These are phyloP conservation scores for Diplodia sapinea DNA, from an alignment of 2,329 filamentous ascomycete species.

Conservation along the genomic window DNA sequence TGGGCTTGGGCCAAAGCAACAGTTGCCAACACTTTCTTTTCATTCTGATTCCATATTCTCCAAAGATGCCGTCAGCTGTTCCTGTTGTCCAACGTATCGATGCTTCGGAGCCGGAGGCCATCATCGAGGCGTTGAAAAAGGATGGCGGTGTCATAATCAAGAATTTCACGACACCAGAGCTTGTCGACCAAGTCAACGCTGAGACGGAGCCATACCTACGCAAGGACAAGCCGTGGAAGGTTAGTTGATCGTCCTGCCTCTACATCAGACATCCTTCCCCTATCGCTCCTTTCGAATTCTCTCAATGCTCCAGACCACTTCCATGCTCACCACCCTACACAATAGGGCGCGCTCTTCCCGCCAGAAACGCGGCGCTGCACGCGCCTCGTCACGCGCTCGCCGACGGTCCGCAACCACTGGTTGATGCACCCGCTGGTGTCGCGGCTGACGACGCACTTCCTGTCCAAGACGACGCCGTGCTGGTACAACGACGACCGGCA, in stretches of 20 bases:
- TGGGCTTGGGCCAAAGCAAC: neutral
- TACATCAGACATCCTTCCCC: neutral
- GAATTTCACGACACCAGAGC: slow-evolving; percentile 43
- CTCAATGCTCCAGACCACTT: neutral
- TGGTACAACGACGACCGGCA: slow-evolving; percentile 25
- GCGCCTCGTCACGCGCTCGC: slow-evolving; percentile 33
- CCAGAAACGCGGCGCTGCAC: slow-evolving; percentile 37
- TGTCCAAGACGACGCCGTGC: slow-evolving; percentile 17
- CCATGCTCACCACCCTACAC: neutral
- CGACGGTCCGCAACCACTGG: slow-evolving; percentile 35
- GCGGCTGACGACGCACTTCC: slow-evolving; percentile 16
- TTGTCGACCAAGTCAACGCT: slow-evolving; percentile 45
- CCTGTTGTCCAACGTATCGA: slow-evolving; percentile 14
- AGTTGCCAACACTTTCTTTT: neutral
- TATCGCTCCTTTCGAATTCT: neutral
- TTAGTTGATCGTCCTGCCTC: slow-evolving; percentile 1
- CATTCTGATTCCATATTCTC: neutral
- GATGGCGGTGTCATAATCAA: slow-evolving; percentile 50
- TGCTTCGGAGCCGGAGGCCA: slow-evolving; percentile 1
- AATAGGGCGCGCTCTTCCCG: slow-evolving; percentile 34
- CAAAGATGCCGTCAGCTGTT: slow-evolving; percentile 19
- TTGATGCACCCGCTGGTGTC: slow-evolving; percentile 34
- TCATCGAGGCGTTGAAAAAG: slow-evolving; percentile 34
- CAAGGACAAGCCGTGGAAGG: slow-evolving; percentile 38
- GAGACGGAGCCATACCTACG: slow-evolving; percentile 45